These are phyloP conservation scores for Henningerozyma blattae DNA, from an alignment of 805 yeast genomes.

Conservation along the genomic window DNA sequence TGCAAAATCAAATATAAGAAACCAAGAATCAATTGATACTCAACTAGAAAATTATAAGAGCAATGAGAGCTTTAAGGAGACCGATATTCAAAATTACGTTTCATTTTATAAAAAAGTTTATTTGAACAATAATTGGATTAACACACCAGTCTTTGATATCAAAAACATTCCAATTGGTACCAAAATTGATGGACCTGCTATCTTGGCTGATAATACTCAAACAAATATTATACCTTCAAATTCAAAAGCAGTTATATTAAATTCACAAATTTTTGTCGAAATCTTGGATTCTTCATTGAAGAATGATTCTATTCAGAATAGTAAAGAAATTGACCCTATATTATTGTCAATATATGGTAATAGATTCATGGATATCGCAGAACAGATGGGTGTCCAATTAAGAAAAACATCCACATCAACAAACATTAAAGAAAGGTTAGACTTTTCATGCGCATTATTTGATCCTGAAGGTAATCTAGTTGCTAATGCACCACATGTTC, in stretches of 20 bases:
- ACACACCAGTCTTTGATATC: conserved; percentile 44
- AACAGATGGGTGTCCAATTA: conserved; percentile 74
- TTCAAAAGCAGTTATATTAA: conserved; percentile 41
- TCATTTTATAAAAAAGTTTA: conserved; percentile 35
- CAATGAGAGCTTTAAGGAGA: conserved; percentile 9
- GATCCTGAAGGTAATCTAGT: conserved; percentile 67
- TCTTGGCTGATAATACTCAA: conserved; percentile 71
- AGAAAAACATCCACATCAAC: conserved; percentile 74
- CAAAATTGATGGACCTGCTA: conserved; percentile 55
- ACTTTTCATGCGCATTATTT: conserved; percentile 76
- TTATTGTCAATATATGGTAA: conserved; percentile 68
- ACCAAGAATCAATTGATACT: conserved; percentile 35
- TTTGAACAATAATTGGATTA: conserved; percentile 39
- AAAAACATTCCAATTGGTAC: conserved; percentile 44
- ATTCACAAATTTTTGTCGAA: conserved; percentile 48
- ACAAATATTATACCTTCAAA: conserved; percentile 63
- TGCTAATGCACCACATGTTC: conserved; percentile 83
- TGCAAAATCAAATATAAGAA: conserved; percentile 41
- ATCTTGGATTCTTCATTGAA: conserved; percentile 9
- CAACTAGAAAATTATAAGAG: conserved; percentile 33
- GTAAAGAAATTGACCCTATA: conserved; percentile 47
- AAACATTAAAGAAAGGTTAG: conserved; percentile 73
- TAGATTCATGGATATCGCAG: conserved; percentile 84
- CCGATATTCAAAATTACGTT: conserved; percentile 17
- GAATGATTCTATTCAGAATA: conserved; percentile 11